A percentile compares a stretch with the other conserved stretches of the same genome.
These are phyloP conservation scores for Pleurotus sapidus DNA, from an alignment of 768 basidiomycete genomes.

Conservation along the genomic window DNA sequence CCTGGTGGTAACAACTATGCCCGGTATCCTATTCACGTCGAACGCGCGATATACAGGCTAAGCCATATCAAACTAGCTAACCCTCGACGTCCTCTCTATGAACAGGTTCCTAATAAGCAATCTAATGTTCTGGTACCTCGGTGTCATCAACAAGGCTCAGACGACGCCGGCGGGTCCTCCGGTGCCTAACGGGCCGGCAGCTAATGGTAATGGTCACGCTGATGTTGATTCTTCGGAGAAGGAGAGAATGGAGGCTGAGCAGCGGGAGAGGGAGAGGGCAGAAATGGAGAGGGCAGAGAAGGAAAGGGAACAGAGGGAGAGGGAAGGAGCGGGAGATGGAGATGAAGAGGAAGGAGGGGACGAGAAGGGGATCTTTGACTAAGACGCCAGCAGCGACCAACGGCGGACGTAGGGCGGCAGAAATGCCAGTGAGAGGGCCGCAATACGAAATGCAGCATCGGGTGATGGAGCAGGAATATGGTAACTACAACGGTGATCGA, in stretches of 20 bases:
- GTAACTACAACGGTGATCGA: slow-evolving; percentile 28
- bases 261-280: slow-evolving; percentile 36
- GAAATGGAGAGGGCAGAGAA: slow-evolving; percentile 29
- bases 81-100: slow-evolving; percentile 92
- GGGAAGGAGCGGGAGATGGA: slow-evolving; percentile 48
- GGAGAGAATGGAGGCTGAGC: slow-evolving; percentile 38
- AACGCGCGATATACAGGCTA: slow-evolving; percentile 94
- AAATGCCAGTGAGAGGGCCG: slow-evolving; percentile 84
- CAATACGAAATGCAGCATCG: slow-evolving; percentile 95
- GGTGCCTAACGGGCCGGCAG: slow-evolving; percentile 22
- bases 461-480: slow-evolving; percentile 88
- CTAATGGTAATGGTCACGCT: slow-evolving; percentile 29
- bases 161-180: slow-evolving; percentile 37
- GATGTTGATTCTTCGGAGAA: slow-evolving; percentile 23
- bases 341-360: slow-evolving; percentile 54
- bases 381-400: slow-evolving; percentile 51
- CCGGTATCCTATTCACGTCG: slow-evolving; percentile 97
- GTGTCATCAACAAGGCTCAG: slow-evolving; percentile 92
- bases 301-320: slow-evolving; percentile 37
- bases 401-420: slow-evolving; percentile 62
- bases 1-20: slow-evolving; percentile 45
- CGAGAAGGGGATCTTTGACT: slow-evolving; percentile 60
- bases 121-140: slow-evolving; percentile 99
- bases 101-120: slow-evolving; percentile 93
- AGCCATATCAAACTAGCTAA: slow-evolving; percentile 99